A percentile compares a stretch with the other conserved stretches of the same genome.
These are phyloP conservation scores for Postia placenta DNA, from an alignment of 768 basidiomycete species.

Conservation along the genomic window DNA sequence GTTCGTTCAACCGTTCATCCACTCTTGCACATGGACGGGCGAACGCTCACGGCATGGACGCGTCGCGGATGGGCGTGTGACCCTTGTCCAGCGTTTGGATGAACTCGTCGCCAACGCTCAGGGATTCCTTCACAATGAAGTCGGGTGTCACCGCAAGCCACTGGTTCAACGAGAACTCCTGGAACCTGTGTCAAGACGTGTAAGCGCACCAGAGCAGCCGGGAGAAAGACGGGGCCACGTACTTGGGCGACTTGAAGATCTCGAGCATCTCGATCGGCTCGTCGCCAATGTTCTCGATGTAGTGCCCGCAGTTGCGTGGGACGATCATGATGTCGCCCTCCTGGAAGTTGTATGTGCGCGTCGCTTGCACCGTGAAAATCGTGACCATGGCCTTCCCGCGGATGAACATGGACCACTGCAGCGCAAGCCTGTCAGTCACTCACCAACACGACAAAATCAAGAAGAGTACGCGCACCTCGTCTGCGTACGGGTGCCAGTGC, in stretches of 20 bases:
- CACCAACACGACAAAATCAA: background rate
- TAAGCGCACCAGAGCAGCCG: background rate
- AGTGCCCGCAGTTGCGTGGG: slow-evolving; percentile 21
- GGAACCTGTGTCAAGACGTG: slow-evolving; percentile 17
- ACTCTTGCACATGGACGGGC: background rate
- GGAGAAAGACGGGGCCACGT: background rate
- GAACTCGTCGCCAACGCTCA: slow-evolving; percentile 45
- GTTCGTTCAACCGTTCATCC: background rate
- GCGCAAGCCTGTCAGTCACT: background rate
- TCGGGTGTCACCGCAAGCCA: slow-evolving; percentile 59
- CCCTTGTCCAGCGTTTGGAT: slow-evolving; percentile 33
- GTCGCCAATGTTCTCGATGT: slow-evolving; percentile 38
- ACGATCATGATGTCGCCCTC: slow-evolving; percentile 1
- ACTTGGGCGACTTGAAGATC: slow-evolving; percentile 29
- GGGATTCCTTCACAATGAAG: slow-evolving; percentile 53
- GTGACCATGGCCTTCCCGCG: slow-evolving; percentile 46
- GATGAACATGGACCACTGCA: slow-evolving; percentile 3
- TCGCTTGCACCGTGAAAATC: slow-evolving; percentile 48
- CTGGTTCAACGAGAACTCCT: slow-evolving; percentile 31
- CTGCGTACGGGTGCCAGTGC: slow-evolving; percentile 6
- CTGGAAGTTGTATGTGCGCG: slow-evolving; percentile 49
- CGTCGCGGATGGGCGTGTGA: background rate
- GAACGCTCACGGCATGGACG: background rate
- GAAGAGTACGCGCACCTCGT: slow-evolving; percentile 1
- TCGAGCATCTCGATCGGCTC: slow-evolving; percentile 34